These are phyloP conservation scores for Tanacetum coccineum DNA, from an alignment of 129 eudicot genomes.

Conservation along the genomic window DNA sequence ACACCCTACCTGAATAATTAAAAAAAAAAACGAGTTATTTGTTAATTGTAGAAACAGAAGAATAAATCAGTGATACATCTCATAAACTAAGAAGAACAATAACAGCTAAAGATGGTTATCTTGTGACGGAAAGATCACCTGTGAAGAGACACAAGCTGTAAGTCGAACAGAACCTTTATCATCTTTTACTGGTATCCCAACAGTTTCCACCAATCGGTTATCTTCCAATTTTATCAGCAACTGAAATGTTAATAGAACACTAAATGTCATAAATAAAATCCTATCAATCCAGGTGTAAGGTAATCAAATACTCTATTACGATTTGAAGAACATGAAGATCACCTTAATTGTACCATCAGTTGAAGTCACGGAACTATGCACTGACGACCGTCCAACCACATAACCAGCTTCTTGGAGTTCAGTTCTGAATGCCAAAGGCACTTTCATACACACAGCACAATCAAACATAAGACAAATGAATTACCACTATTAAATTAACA, in stretches of 20 bases:
- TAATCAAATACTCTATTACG: conserved; percentile 1
- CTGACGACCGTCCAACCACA: conserved; percentile 81
- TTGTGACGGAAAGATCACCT: conserved; percentile 50
- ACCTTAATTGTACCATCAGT: conserved; percentile 97
- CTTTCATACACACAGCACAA: conserved; percentile 34
- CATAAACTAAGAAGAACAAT: neutral
- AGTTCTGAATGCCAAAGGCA: conserved; percentile 86
- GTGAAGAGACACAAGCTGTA: conserved; percentile 98
- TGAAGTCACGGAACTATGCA: conserved; percentile 63
- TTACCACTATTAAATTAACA: neutral
- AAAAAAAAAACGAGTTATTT: neutral
- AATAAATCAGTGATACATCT: neutral
- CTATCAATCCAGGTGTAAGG: neutral
- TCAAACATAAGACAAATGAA: neutral
- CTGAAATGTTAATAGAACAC: conserved; percentile 32
- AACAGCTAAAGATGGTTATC: neutral
- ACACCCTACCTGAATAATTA: conserved; percentile 78
- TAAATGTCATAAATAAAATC: neutral
- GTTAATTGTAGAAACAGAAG: neutral
- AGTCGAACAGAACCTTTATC: conserved; percentile 83
- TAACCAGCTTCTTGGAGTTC: conserved; percentile 87
- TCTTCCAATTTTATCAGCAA: conserved; percentile 81
- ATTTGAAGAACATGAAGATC: neutral
- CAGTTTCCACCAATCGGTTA: conserved; percentile 91
- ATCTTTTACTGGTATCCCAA: conserved; percentile 94